phyloP scores from a whole-genome alignment of 495 filamentous ascomycete species.

The Penicillium salamii region DNA sequence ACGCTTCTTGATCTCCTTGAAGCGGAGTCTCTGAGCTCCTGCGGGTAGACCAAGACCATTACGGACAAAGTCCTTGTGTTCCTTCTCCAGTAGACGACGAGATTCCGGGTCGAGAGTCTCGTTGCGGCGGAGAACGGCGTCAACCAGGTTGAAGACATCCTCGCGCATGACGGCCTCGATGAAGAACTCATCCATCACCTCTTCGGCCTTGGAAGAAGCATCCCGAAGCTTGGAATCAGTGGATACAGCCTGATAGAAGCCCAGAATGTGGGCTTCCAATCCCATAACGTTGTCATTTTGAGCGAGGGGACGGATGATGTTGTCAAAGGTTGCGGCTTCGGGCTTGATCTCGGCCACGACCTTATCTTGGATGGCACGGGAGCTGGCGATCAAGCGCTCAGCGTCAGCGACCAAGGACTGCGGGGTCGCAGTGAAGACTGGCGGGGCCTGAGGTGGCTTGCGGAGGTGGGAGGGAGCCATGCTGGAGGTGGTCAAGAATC shows the following conservation, averaged over 20 bases:
- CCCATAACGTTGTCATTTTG: conserved; percentile 64
- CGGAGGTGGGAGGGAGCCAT: conserved; percentile 64
- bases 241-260: conserved; percentile 81
- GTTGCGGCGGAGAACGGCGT: conserved; percentile 56
- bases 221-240: conserved; percentile 65
- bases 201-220: conserved; percentile 66
- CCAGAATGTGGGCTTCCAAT: conserved; percentile 59
- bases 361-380: conserved; percentile 68
- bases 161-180: conserved; percentile 68
- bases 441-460: conserved; percentile 80
- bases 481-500: conserved; percentile 57
- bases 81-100: conserved; percentile 62
- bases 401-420: conserved; percentile 73
- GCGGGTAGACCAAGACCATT: conserved; percentile 62
- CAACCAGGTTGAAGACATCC: conserved; percentile 62
- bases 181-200: conserved; percentile 63
- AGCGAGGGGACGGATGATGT: conserved; percentile 60
- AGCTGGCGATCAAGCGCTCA: conserved; percentile 66
- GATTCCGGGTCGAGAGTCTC: conserved; percentile 64
- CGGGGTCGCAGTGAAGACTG: conserved; percentile 80
- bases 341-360: conserved; percentile 66
- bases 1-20: conserved; percentile 72
- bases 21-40: conserved; percentile 59
- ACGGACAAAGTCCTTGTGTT: conserved; percentile 62
- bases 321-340: conserved; percentile 63